Evolutionary conservation across 2,329 filamentous ascomycete species (phyloP), one percentile per base, ranked within the genome.

Genomic region (Aspergillus ochraceoroseus): DNA sequence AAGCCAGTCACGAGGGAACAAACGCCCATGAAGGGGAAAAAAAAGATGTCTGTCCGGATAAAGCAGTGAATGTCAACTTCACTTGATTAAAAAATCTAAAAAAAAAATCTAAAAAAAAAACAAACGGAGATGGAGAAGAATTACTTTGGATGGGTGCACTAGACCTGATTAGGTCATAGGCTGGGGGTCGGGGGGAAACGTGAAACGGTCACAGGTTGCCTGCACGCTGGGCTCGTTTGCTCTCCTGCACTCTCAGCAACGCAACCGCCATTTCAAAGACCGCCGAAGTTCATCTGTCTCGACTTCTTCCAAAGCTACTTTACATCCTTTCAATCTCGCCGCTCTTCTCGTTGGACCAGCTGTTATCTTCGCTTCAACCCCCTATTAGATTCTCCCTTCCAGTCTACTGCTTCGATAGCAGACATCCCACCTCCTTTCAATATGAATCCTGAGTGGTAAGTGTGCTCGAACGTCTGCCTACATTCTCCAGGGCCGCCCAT

Each of bases 381-480:
- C 31, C 27, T 39, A 23, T 34, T 29, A 7, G 14, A 13, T 28
- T 36, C 41, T 23, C 23, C 17, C 27, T 23, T 27, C 9, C 19
- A 26, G 5, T 18, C 32, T 12, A 3, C 9, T 14, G 12, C 14
- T n/a, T 1, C 9, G 5, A 22, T n/a, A n/a, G 11, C 18, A 33
- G 18, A 14, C 19, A 33, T 33, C 12, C 23, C n/a, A 17, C 26
- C 30, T 42, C 18, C 32, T 27, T 28, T 31, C 49, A 41, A 40
- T 26, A 71, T 71, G 68, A 71, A 71, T 58, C 68, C 68, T 50
- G 68, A 71, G 68, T 71, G 58, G 68, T 71, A 62, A 59, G 68
- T 62, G 38, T 38, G 33, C 29, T 43, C 41, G 25, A 36, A 38
- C 31, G 20, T 36, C 41, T 43, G 41, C 41, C 45, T 41, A 28